Base-by-base conservation (phyloP, 1,139 yeast genomes). In the Nakaseomyces kungkrabaensis region DNA sequence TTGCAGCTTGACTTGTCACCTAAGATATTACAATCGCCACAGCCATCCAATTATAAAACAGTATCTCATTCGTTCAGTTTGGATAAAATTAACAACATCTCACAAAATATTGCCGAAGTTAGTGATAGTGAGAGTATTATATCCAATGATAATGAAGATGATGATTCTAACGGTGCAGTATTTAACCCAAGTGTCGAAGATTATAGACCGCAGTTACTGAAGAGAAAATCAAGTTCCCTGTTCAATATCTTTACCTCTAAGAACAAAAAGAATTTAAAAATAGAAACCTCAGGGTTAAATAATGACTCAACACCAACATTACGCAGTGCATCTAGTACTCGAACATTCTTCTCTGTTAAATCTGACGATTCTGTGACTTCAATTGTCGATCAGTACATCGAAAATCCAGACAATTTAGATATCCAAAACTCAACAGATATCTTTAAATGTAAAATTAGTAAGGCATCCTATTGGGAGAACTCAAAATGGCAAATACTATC, bases 391-490 rank as follows among this genome's bases (percentile, higher is more conserved):
- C 29, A 47, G 34, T 44, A 47, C 13, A 47, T 49, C 33, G 29
- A 42, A 7, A 37, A 46, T 9, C 43, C 51, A 32, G 48, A 48
- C 24, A 46, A 31, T 41, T 25, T 38, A 6, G 24, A 32, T 11
- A 40, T 43, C 9, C 40, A 46, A 9, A 43, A 22, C 10, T 25
- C 44, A 22, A 11, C 32, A 42, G 44, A 49, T 7, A 43, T 60
- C 4, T 57, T 57, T 34, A 57, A 56, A 43, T 49, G 46, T 31
- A 43, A 48, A 4, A 45, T 43, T 4, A 52, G 54, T 10, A 57
- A 54, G 38, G 46, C 59, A 10, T 59, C 65, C 3, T 46, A 45
- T 13, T 63, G 67, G 67, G 56, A 55, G 6, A 53, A 51, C 33
- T 41, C 51, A 13, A 63, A 67, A 66, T 52, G 48, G 40, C 46